A percentile compares a stretch with the other conserved stretches of the same genome.
These are phyloP conservation scores for Fusarium circinatum DNA, from an alignment of 2,329 filamentous ascomycete genomes.

Conservation along the genomic window DNA sequence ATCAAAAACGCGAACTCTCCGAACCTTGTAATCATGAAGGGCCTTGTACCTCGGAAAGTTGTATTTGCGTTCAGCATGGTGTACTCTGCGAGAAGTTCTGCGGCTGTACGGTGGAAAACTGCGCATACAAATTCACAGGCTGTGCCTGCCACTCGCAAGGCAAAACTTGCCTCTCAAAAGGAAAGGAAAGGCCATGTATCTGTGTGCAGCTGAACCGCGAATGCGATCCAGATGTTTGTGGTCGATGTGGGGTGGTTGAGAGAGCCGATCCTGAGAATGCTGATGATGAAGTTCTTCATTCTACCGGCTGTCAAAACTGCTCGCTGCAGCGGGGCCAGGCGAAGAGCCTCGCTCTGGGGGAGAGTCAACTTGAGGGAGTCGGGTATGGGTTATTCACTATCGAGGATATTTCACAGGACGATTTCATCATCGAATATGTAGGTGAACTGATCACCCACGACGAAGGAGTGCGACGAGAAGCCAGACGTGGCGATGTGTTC, in stretches of 20 bases:
- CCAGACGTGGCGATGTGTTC: conserved; percentile 68
- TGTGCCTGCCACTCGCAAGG: conserved; percentile 72
- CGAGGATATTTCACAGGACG: conserved; percentile 71
- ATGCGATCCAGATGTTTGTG: conserved; percentile 82
- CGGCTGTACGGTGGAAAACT: conserved; percentile 67
- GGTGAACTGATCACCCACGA: conserved; percentile 79
- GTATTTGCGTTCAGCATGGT: conserved; percentile 69
- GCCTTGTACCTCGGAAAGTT: conserved; percentile 68
- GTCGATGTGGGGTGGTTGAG: conserved; percentile 73
- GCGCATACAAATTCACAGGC: conserved; percentile 72
- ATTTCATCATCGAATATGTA: conserved; percentile 84
- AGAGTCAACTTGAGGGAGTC: conserved; percentile 73
- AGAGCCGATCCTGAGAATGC: conserved; percentile 76
- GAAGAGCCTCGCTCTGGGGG: conserved; percentile 74
- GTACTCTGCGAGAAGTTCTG: conserved; percentile 81
- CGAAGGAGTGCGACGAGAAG: conserved; percentile 75
- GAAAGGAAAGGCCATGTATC: conserved; percentile 71
- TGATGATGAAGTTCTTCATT: conserved; percentile 65
- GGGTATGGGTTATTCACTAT: conserved; percentile 82
- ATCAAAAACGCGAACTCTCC: conserved; percentile 66
- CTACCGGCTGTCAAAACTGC: conserved; percentile 76
- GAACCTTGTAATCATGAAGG: conserved; percentile 77
- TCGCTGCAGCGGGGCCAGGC: conserved; percentile 73
- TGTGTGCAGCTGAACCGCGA: conserved; percentile 80
- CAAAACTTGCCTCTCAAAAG: conserved; percentile 65